Percentiles rank a stretch among this genome's conserved stretches.
phyloP scores from a whole-genome alignment of 75 land plant genomes.

The Selaginella tamariscina region DNA sequence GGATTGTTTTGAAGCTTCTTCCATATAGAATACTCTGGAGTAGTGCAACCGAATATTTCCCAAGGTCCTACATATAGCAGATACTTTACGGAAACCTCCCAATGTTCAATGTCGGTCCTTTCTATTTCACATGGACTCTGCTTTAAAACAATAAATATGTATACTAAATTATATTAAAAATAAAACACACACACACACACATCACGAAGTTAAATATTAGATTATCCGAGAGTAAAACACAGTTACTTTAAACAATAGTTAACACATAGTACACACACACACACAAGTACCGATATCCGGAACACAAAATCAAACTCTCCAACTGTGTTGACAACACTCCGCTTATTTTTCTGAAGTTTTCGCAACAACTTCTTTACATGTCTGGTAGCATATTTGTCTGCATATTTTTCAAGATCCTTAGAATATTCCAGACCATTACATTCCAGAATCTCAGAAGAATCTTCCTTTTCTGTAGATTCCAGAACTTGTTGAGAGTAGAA shows the following conservation, averaged over 20 bases:
- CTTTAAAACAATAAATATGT: neutral
- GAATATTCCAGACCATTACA: neutral
- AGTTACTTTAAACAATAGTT: too few species aligned
- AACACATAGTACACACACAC: too few species aligned
- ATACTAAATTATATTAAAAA: too few species aligned
- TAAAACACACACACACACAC: too few species aligned
- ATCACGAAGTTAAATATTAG: too few species aligned
- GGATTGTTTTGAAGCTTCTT: neutral
- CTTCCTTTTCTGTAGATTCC: neutral
- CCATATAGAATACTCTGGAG: conserved; percentile 26
- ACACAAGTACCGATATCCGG: neutral
- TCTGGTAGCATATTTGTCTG: neutral
- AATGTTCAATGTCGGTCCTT: conserved; percentile 21
- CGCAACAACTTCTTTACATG: neutral
- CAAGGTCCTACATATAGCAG: conserved; percentile 34
- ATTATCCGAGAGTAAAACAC: too few species aligned
- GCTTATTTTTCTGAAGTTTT: conserved; percentile 14
- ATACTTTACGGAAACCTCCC: conserved; percentile 38
- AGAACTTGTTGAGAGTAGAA: conserved; percentile 26
- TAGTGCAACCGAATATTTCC: conserved; percentile 28
- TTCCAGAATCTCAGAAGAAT: neutral
- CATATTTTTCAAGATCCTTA: neutral
- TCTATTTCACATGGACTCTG: neutral
- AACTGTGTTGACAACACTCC: conserved; percentile 17
- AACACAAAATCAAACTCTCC: conserved; percentile 38